A percentile compares a stretch with the other conserved stretches of the same genome.
These are phyloP conservation scores for Xylariaceae sp. DNA, from an alignment of 2,329 filamentous ascomycete genomes.

Conservation along the genomic window DNA sequence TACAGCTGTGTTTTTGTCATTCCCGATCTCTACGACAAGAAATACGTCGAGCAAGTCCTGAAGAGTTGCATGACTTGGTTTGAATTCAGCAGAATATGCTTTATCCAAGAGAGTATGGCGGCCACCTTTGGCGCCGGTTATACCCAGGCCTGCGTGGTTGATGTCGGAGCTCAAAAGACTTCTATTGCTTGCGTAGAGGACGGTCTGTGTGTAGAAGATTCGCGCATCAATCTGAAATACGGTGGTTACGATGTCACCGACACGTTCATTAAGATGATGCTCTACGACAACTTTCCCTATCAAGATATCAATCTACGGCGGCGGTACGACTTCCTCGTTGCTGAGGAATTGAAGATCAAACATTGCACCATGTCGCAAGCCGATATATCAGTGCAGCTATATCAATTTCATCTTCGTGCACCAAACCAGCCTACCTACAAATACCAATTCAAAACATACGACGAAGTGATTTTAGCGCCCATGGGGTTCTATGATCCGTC, in stretches of 20 bases:
- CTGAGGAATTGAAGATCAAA: conserved; percentile 92
- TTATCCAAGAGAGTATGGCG: conserved; percentile 93
- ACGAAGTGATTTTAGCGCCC: conserved; percentile 88
- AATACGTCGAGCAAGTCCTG: conserved; percentile 78
- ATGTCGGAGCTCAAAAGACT: conserved; percentile 95
- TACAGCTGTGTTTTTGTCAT: conserved; percentile 98
- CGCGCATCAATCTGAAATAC: conserved; percentile 89
- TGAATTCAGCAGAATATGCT: conserved; percentile 81
- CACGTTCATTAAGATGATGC: conserved; percentile 95
- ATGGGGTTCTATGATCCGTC: conserved; percentile 90
- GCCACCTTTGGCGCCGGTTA: conserved; percentile 94
- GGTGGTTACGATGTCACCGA: conserved; percentile 91
- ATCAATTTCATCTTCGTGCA: conserved; percentile 84
- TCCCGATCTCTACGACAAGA: conserved; percentile 92
- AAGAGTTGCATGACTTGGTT: conserved; percentile 85
- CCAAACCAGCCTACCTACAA: conserved; percentile 85
- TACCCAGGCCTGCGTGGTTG: conserved; percentile 88
- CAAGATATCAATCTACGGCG: conserved; percentile 85
- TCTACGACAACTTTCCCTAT: conserved; percentile 93
- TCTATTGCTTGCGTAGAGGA: conserved; percentile 96
- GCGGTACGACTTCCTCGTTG: conserved; percentile 86
- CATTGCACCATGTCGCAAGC: conserved; percentile 87
- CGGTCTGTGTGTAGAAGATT: conserved; percentile 90
- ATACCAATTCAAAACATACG: conserved; percentile 94
- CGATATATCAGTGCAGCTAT: conserved; percentile 81